Base-by-base conservation (phyloP, 225 moss, liverwort and hornwort species). In the Marchantia paleacea region DNA sequence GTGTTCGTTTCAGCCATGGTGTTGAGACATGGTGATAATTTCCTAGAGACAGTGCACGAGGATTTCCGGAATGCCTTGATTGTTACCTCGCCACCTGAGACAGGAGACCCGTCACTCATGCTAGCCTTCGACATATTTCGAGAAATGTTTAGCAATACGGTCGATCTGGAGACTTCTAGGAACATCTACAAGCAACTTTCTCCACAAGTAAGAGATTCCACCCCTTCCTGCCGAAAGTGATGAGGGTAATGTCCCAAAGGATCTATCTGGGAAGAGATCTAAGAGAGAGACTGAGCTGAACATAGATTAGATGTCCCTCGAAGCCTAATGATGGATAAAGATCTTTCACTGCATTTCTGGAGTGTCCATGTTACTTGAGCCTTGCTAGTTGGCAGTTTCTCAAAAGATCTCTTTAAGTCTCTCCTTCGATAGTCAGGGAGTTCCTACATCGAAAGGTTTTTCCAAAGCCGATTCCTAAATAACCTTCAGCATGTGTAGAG, bases 91-190 rank as follows among this genome's bases (percentile, higher is more conserved):
- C 60, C 76, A 25, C 10, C 30, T 14, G 67, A 79, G 66, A 53
- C 16, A 26, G 64, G 64, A 30, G 64, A 79, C 78, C 7, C 25
- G 13, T 11, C 67, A 16, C 67, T 65, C 65, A 53, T 67, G 26
- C 28, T 79, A 22, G n/a, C 78, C 3, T 79, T 79, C 28, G 65
- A 79, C 8, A 16, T 52, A 12, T 68, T 67, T 67, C 64, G 78
- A 64, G 67, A 79, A 19, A 52, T 52, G 52, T 79, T 79, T 51
- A 49, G 66, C 22, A 79, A 79, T 68, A 66, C 66, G 6, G 78
- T 69, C 22, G 65, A 79, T 53, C 11, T 67, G 24, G 78, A 79
- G 20, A 55, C 67, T 65, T 67, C 67, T 12, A 79, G 50, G 25
- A 64, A 14, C 3, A 51, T 79, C 20, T 79, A 79, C 47, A 49